Percentiles rank a stretch among this genome's conserved stretches.
Conservation (phyloP, 2,329 filamentous ascomycete genomes). For the Diaporthe sp. region DNA sequence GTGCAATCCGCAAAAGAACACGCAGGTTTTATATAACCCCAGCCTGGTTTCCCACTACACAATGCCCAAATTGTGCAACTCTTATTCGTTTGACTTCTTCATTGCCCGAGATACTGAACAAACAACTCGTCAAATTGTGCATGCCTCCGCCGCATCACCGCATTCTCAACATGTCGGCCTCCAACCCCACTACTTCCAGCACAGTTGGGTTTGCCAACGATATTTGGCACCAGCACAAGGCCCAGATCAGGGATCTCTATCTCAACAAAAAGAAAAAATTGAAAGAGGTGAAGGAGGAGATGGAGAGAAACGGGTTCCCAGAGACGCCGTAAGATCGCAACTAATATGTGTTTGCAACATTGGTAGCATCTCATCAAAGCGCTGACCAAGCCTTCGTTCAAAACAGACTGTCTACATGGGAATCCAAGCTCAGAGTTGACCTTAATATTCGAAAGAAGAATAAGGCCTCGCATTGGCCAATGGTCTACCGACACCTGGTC, state of each 20-base stretch:
- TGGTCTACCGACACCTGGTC: not conserved
- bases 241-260: not conserved
- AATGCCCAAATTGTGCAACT: not conserved
- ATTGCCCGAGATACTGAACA: not conserved
- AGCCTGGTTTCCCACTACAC: not conserved
- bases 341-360: not conserved
- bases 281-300: not conserved
- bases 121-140: not conserved
- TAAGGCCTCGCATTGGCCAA: not conserved
- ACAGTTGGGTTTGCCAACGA: not conserved
- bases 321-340: not conserved
- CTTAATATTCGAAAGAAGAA: not conserved
- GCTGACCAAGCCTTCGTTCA: not conserved
- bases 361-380: not conserved
- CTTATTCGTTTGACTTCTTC: not conserved
- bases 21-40: too few relatives aligned
- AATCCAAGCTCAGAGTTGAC: constrained; percentile 13
- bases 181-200: not conserved
- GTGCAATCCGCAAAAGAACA: too few relatives aligned
- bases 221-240: not conserved
- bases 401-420: not conserved
- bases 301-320: constrained; percentile 5
- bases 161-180: not conserved
- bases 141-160: not conserved
- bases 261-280: not conserved